A percentile compares a stretch with the other conserved stretches of the same genome.
phyloP scores from a whole-genome alignment of 1,139 yeast species.

The Saccharomyces hybrid region DNA sequence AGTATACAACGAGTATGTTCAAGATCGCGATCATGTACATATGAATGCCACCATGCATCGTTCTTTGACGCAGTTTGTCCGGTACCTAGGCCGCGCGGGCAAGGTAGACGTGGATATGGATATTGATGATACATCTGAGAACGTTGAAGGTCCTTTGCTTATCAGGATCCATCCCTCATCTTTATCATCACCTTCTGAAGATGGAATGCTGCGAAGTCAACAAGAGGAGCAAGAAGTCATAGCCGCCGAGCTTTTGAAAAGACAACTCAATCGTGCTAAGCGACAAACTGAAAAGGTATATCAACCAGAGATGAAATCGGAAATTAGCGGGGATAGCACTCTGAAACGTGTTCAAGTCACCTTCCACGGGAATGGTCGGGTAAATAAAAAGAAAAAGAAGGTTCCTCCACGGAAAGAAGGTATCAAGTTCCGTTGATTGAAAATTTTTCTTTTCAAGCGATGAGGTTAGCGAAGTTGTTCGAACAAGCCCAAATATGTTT shows the following conservation, averaged over 20 bases:
- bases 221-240: not conserved
- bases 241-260: conserved; percentile 1
- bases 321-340: not conserved
- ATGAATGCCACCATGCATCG: conserved; percentile 85
- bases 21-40: conserved; percentile 76
- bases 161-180: not conserved
- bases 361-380: not conserved
- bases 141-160: conserved; percentile 5
- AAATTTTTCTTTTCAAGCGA: not conserved
- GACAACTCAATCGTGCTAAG: not conserved
- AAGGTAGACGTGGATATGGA: conserved; percentile 43
- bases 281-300: not conserved
- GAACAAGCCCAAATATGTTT: not conserved
- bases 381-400: not conserved
- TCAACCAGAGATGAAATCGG: not conserved
- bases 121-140: conserved; percentile 7
- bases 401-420: not conserved
- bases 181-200: not conserved
- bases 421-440: not conserved
- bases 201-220: not conserved
- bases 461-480: not conserved
- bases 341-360: not conserved
- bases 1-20: conserved; percentile 83
- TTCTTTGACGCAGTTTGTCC: conserved; percentile 63
- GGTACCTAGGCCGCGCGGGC: conserved; percentile 53